Conservation (phyloP, 176 grass and related monocot species). For the Tuctoria greenei region DNA sequence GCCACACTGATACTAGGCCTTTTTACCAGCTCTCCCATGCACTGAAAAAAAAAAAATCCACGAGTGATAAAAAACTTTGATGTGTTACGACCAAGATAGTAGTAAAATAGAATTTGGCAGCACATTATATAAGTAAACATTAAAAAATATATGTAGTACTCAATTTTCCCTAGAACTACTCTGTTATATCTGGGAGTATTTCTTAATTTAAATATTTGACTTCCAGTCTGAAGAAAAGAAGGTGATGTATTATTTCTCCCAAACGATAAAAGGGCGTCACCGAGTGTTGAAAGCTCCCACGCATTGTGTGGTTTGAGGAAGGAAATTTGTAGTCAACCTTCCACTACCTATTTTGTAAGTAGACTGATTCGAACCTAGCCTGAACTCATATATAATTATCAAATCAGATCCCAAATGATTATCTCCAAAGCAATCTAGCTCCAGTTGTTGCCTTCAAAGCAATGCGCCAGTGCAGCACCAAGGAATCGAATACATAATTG, state of each 20-base stretch:
- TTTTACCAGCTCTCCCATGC: slow-evolving; percentile 9
- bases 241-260: neutral
- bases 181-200: neutral
- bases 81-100: neutral
- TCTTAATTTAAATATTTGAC: slow-evolving; percentile 6
- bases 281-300: too few relatives aligned
- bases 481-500: neutral
- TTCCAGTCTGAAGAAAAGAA: neutral
- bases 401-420: slow-evolving; percentile 13
- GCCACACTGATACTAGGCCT: slow-evolving; percentile 42
- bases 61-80: slow-evolving; percentile 18
- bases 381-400: neutral
- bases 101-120: neutral
- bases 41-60: slow-evolving; percentile 30
- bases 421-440: slow-evolving; percentile 14
- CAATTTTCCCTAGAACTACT: neutral
- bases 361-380: too few relatives aligned
- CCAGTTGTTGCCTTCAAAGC: slow-evolving; percentile 5
- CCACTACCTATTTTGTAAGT: too few relatives aligned
- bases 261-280: neutral
- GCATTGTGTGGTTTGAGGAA: too few relatives aligned
- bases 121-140: neutral
- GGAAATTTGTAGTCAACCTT: too few relatives aligned
- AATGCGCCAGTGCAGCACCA: slow-evolving; percentile 5
- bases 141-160: neutral